Evolutionary conservation across 169 alveolate genomes (phyloP).

Genomic region (Plasmodium reichenowi): DNA sequence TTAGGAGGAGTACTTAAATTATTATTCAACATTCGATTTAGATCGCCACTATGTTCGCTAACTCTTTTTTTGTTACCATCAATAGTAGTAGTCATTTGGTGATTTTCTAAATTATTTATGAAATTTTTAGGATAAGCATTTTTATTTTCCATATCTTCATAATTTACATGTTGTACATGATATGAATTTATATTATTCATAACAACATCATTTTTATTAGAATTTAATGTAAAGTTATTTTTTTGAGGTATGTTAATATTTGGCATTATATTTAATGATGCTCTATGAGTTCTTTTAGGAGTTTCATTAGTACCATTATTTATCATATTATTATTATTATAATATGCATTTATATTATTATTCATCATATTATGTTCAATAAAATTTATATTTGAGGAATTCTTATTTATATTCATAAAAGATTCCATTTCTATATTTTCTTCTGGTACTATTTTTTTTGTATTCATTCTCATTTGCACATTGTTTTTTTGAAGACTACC

Average conservation of each 20-base stretch:
- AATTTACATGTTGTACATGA: conserved; percentile 12
- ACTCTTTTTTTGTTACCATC: conserved; percentile 1
- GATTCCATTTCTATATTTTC: conserved; percentile 19
- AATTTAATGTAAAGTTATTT: conserved; percentile 5
- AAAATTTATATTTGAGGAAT: background rate
- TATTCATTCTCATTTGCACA: conserved; percentile 5
- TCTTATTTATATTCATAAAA: conserved; percentile 10
- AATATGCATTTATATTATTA: conserved; percentile 6
- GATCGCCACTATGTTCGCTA: conserved; percentile 17
- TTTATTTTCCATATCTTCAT: conserved; percentile 17
- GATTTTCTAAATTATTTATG: background rate
- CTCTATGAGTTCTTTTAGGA: conserved; percentile 1
- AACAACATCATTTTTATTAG: conserved; percentile 19
- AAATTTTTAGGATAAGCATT: background rate
- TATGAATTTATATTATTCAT: conserved; percentile 21
- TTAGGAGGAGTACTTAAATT: conserved; percentile 7
- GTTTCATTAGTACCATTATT: conserved; percentile 4
- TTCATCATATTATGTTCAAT: conserved; percentile 1
- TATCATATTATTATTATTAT: background rate
- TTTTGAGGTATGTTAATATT: conserved; percentile 32
- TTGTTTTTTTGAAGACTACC: background rate
- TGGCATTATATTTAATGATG: conserved; percentile 17
- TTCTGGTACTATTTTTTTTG: conserved; percentile 1
- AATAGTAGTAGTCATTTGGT: background rate
- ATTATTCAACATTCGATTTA: conserved; percentile 10